These are phyloP conservation scores for Amanita bisporigera DNA, from an alignment of 1,284 basidiomycete species.

Conservation along the genomic window DNA sequence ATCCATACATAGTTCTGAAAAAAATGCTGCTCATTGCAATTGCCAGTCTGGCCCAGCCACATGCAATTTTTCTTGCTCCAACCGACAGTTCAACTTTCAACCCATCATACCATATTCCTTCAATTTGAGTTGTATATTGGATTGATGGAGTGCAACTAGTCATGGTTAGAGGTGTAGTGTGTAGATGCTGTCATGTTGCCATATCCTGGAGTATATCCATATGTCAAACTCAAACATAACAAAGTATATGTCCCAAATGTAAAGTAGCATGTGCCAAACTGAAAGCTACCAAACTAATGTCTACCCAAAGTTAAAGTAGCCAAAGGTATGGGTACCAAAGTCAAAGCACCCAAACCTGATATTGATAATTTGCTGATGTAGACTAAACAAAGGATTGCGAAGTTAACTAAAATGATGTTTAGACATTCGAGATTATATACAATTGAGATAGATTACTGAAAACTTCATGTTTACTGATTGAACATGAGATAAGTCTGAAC, in stretches of 20 bases:
- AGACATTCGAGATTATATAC: no score
- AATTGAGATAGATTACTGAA: no score
- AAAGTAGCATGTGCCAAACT: not conserved
- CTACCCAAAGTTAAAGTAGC: slow-evolving; percentile 1
- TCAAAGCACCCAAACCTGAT: not conserved
- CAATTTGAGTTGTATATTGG: not conserved
- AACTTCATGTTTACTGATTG: no score
- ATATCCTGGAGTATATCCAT: not conserved
- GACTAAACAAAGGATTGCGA: not conserved
- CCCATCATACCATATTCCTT: not conserved
- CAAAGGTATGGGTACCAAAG: not conserved
- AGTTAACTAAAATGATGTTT: no score
- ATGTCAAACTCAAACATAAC: not conserved
- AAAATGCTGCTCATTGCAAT: not conserved
- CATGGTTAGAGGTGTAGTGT: not conserved
- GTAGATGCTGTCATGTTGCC: not conserved
- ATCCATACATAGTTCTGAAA: not conserved
- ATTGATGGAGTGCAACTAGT: not conserved
- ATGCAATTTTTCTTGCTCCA: not conserved
- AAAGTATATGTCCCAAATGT: not conserved
- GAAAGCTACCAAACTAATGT: not conserved
- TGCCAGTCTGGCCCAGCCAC: not conserved
- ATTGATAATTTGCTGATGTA: not conserved
- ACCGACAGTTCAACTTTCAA: not conserved
- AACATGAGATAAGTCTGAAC: no score